Conservation (phyloP, 176 grass and related monocot genomes). For the Triticum turgidum region DNA sequence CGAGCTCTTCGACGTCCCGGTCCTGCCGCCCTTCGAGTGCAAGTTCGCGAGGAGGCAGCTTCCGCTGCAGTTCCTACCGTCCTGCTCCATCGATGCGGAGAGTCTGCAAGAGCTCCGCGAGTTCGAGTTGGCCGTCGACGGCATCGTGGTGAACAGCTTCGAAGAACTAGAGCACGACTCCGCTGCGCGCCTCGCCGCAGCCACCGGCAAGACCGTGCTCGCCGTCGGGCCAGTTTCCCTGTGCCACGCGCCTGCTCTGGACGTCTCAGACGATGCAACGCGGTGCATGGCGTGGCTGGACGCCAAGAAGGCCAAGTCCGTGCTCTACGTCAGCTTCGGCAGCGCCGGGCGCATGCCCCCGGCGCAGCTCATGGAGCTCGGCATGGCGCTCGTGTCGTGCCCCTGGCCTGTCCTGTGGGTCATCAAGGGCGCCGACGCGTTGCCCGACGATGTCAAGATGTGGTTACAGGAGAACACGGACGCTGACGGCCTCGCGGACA, state of each 20-base stretch:
- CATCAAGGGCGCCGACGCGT: constrained; percentile 30
- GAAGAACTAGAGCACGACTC: constrained; percentile 43
- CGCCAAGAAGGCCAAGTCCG: constrained; percentile 43
- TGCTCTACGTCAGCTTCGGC: constrained; percentile 72
- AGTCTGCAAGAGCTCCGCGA: not conserved
- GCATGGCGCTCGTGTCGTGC: constrained; percentile 45
- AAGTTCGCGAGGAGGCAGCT: constrained; percentile 41
- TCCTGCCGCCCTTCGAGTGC: constrained; percentile 36
- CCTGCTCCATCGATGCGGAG: not conserved
- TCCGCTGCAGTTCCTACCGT: constrained; percentile 40
- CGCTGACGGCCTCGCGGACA: not conserved
- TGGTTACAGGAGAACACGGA: constrained; percentile 49
- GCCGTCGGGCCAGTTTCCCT: constrained; percentile 51
- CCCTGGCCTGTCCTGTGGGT: constrained; percentile 58
- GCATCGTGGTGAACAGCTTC: constrained; percentile 69
- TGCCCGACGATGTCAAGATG: constrained; percentile 25
- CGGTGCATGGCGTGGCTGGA: constrained; percentile 60
- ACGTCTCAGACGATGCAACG: constrained; percentile 19
- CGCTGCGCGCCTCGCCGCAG: constrained; percentile 22
- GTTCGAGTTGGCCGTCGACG: constrained; percentile 51
- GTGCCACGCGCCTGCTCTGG: not conserved
- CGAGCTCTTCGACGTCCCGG: constrained; percentile 38
- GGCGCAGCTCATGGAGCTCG: constrained; percentile 51
- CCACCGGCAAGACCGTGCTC: constrained; percentile 50
- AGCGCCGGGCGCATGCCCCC: constrained; percentile 46